Evolutionary conservation across 176 grass and related monocot species (phyloP).

Genomic region (Miscanthus lutarioriparius): DNA sequence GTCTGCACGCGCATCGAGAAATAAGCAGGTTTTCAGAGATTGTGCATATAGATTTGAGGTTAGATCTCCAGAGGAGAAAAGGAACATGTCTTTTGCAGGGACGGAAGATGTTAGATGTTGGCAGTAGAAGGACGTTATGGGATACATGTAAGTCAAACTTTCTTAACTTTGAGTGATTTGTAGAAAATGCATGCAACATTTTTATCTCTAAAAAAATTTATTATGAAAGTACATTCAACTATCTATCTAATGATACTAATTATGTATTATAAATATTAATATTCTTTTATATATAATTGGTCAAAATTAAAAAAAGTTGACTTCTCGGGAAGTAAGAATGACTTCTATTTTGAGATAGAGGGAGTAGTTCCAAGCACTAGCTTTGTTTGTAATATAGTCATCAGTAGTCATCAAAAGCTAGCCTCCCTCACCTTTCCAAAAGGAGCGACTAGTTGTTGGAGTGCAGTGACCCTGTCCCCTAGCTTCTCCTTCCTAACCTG

Average conservation of each 20-base stretch:
- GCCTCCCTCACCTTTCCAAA: slow-evolving; percentile 92
- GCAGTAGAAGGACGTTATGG: no score
- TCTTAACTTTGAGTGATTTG: no score
- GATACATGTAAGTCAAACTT: no score
- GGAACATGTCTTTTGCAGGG: slow-evolving; percentile 52
- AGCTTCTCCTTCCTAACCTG: slow-evolving; percentile 99
- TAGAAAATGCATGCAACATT: no score
- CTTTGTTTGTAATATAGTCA: slow-evolving; percentile 31
- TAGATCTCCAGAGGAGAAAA: slow-evolving; percentile 46
- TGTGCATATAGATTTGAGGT: background rate
- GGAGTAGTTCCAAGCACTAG: slow-evolving; percentile 48
- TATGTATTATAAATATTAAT: no score
- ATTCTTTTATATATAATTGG: no score
- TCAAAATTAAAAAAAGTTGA: no score
- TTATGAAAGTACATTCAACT: no score
- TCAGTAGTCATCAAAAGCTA: slow-evolving; percentile 57
- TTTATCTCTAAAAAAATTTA: no score
- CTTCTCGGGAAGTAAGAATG: no score
- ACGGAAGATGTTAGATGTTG: slow-evolving; percentile 46
- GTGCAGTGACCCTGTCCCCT: slow-evolving; percentile 95
- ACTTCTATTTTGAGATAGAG: no score
- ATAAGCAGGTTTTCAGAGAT: slow-evolving; percentile 36
- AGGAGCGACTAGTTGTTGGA: slow-evolving; percentile 98
- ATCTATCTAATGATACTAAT: no score
- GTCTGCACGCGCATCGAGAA: slow-evolving; percentile 71